These are phyloP conservation scores for Vitellaria paradoxa DNA, from an alignment of 179 eudicot species.

Conservation along the genomic window DNA sequence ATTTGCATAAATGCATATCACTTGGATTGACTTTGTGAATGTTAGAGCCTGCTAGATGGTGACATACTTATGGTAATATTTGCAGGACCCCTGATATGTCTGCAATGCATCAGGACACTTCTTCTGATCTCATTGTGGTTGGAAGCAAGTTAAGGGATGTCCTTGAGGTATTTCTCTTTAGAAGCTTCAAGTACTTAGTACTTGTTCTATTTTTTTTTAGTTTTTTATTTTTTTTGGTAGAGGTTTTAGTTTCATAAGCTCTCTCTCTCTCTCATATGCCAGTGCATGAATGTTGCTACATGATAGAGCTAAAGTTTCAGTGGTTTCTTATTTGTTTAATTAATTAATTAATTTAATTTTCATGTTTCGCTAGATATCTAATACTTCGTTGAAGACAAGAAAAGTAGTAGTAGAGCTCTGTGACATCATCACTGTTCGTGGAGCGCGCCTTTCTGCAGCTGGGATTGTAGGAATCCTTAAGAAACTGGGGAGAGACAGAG, in stretches of 20 bases:
- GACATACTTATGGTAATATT: background rate
- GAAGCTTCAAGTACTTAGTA: too few relatives aligned
- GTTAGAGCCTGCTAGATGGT: background rate
- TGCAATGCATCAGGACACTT: constrained; percentile 90
- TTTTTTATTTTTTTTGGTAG: too few relatives aligned
- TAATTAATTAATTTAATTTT: too few relatives aligned
- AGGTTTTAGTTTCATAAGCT: too few relatives aligned
- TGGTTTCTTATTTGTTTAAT: too few relatives aligned
- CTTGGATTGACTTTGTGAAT: background rate
- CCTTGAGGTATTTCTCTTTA: constrained; percentile 49
- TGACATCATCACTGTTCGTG: constrained; percentile 77
- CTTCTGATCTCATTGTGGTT: constrained; percentile 80
- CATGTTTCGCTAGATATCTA: constrained; percentile 43
- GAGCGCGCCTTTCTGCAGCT: constrained; percentile 90
- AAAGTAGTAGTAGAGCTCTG: constrained; percentile 67
- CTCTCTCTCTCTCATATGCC: too few relatives aligned
- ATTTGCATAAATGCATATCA: background rate
- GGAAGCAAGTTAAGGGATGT: constrained; percentile 75
- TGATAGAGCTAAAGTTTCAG: too few relatives aligned
- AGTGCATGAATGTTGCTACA: too few relatives aligned
- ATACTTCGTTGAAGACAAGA: constrained; percentile 68
- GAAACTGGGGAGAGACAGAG: constrained; percentile 69
- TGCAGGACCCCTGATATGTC: constrained; percentile 94
- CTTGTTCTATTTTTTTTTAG: too few relatives aligned
- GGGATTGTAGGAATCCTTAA: constrained; percentile 80